Evolutionary conservation across 108 stramenopile genomes (phyloP).

Genomic region (Nitzschia sp.): DNA sequence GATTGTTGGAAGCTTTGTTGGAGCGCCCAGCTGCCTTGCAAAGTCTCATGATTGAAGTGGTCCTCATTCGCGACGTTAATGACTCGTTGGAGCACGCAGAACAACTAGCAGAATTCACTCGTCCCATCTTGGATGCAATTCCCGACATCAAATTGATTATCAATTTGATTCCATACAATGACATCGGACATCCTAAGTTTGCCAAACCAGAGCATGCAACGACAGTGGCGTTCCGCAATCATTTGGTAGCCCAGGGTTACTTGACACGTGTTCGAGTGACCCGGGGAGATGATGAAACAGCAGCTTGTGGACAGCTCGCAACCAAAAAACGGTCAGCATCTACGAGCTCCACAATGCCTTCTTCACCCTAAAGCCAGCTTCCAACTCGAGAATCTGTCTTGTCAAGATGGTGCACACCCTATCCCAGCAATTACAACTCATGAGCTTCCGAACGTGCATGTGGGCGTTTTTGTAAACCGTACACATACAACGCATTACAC

Average conservation of each 20-base stretch:
- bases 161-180: slow-evolving; percentile 88
- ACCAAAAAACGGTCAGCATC: slow-evolving; percentile 36
- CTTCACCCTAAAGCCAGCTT: no score
- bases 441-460: no score
- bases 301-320: slow-evolving; percentile 87
- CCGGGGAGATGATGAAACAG: slow-evolving; percentile 81
- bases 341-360: no score
- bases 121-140: slow-evolving; percentile 51
- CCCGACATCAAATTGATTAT: slow-evolving; percentile 62
- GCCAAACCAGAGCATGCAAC: slow-evolving; percentile 52
- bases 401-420: no score
- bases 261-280: slow-evolving; percentile 61
- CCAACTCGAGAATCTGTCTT: no score
- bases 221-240: slow-evolving; percentile 57
- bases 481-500: no score
- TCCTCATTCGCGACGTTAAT: slow-evolving; percentile 80
- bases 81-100: slow-evolving; percentile 76
- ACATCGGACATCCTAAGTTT: slow-evolving; percentile 59
- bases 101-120: slow-evolving; percentile 65
- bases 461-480: no score
- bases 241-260: slow-evolving; percentile 42
- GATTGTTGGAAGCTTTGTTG: slow-evolving; percentile 63
- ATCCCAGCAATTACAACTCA: no score
- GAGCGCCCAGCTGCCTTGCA: slow-evolving; percentile 41
- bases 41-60: slow-evolving; percentile 77